Evolutionary conservation across 2,329 filamentous ascomycete species (phyloP).

Genomic region (Phaeosphaeriaceae sp.): DNA sequence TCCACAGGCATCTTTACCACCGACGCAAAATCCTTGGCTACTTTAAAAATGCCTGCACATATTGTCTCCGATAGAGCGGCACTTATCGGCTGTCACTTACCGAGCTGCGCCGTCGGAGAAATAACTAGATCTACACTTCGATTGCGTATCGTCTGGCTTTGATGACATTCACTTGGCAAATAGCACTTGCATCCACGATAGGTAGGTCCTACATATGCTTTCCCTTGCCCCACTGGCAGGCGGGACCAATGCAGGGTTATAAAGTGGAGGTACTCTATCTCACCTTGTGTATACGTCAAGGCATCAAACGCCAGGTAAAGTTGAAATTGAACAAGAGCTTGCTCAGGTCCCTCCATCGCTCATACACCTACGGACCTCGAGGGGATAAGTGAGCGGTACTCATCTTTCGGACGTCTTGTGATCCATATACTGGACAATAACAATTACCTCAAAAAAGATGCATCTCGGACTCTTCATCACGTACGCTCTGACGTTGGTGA

Average conservation of each 20-base stretch:
- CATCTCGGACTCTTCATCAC: slow-evolving; percentile 20
- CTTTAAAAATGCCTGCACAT: not conserved
- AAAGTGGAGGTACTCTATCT: slow-evolving; percentile 10
- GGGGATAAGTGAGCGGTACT: not conserved
- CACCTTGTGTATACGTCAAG: slow-evolving; percentile 8
- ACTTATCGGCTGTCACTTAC: not conserved
- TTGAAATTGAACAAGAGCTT: slow-evolving; percentile 14
- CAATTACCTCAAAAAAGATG: slow-evolving; percentile 9
- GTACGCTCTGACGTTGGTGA: slow-evolving; percentile 19
- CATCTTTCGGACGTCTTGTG: not conserved
- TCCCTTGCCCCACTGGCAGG: not conserved
- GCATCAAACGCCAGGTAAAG: slow-evolving; percentile 7
- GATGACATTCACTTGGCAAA: not conserved
- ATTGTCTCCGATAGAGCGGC: not conserved
- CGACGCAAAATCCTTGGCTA: not conserved
- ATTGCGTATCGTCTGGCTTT: not conserved
- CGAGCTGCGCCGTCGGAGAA: not conserved
- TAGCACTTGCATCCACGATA: not conserved
- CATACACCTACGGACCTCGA: not conserved
- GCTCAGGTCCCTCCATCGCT: not conserved
- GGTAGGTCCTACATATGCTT: not conserved
- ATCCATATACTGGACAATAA: slow-evolving; percentile 5
- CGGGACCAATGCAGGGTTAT: slow-evolving; percentile 4
- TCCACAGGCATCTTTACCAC: not conserved
- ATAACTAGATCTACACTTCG: not conserved